Base-by-base conservation (phyloP, 345 rosid species). In the Rhodamnia rubescens region DNA sequence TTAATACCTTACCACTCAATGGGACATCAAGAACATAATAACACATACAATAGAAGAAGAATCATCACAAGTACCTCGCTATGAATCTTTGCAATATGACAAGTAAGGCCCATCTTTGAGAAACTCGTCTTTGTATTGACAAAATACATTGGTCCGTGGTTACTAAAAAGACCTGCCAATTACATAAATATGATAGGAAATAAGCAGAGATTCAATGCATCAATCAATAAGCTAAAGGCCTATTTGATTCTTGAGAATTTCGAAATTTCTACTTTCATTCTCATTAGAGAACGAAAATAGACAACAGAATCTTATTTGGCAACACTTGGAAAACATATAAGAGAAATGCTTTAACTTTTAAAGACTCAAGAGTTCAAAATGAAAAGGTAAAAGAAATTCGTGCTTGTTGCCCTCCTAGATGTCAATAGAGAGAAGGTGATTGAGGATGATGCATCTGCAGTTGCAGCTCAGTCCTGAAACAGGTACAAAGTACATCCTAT, bases 61-160 rank as follows among this genome's bases (percentile, higher is more conserved):
- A 69, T 36, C 80, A 74, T 78, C 42, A 83, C 75, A 82, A 29
- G 27, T 90, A 96, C 99, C 98, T 97, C 99, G 22, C 99, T 94
- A 88, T 97, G 99, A 93, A 97, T 97, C 92, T 95, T 97, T 36
- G 99, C 99, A 86, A 97, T 96, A 90, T 96, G 99, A 89, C 99
- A 96, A 51, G 94, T 84, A 85, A 97, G 90, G 53, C 98, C 99
- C 98, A 95, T 88, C 94, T 96, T 97, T 83, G 98, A 97, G 91
- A 97, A 95, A 85, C 90, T 90, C 61, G 80, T 91, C 95, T 97
- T 97, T 7, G 98, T 93, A 85, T 90, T 92, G 69, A 97, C 97
- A 89, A 97, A 97, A 90, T 94, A 97, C 86, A 97, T 95, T 51
- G 99, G 98, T 85, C 99, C 99, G 61, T 96, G 99, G 89, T 97